Conservation (phyloP, 345 rosid species). For the Schrenkiella parvula region DNA sequence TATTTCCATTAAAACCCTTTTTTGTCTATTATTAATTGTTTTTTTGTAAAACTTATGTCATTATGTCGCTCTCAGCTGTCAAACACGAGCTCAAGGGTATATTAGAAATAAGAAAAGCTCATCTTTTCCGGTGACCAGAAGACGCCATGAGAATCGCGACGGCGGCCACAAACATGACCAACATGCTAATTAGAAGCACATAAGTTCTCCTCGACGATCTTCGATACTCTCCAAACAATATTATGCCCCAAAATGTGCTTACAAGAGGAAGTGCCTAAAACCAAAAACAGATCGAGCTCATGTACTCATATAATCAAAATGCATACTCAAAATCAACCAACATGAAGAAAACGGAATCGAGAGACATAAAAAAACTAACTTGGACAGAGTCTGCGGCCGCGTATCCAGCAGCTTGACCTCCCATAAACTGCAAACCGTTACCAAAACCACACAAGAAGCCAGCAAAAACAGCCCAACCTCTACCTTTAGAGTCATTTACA, state of each 20-base stretch:
- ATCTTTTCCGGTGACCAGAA: slow-evolving; percentile 59
- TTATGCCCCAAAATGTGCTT: slow-evolving; percentile 81
- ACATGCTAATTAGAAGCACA: slow-evolving; percentile 52
- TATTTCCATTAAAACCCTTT: no score
- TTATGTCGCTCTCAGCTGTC: no score
- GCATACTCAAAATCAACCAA: not conserved
- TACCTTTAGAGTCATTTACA: slow-evolving; percentile 59
- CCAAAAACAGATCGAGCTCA: not conserved
- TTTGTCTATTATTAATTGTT: no score
- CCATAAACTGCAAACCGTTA: slow-evolving; percentile 84
- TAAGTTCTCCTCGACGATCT: slow-evolving; percentile 70
- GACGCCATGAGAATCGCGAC: slow-evolving; percentile 85
- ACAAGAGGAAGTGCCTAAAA: slow-evolving; percentile 88
- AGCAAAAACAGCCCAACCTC: slow-evolving; percentile 75
- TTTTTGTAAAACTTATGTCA: no score
- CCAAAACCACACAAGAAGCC: slow-evolving; percentile 81
- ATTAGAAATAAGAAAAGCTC: slow-evolving; percentile 1
- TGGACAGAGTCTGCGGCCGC: slow-evolving; percentile 89
- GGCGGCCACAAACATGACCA: slow-evolving; percentile 67
- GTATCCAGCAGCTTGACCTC: slow-evolving; percentile 90
- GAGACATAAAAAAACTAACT: slow-evolving; percentile 33
- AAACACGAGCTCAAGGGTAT: not conserved
- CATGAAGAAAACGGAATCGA: not conserved
- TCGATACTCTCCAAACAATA: slow-evolving; percentile 78
- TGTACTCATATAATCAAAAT: not conserved